Base-by-base conservation (phyloP, 2,329 filamentous ascomycete species). In the Teratosphaeria epicoccoides region DNA sequence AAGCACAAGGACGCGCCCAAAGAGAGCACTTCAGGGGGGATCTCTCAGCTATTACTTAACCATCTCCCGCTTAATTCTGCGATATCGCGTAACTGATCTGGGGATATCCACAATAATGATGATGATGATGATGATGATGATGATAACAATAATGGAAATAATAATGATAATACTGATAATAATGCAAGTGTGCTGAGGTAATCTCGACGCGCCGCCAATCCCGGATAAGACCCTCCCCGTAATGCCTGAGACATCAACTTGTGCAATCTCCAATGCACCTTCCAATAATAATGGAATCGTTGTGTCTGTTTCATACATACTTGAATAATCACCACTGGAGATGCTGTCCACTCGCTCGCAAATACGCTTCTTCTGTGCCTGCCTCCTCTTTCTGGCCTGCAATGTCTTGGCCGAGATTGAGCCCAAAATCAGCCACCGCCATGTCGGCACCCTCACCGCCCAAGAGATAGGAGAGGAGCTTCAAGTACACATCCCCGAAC, bases 381-480 rank as follows among this genome's bases (percentile, higher is more conserved):
- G 44, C 25, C 23, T 60, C 23, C 48, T 52, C 4, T 52, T 57
- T 20, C 43, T 60, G 22, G 57, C 51, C 4, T 58, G 50, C 37
- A 53, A 46, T n/a, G 55, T 54, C 17, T 37, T 56, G 23, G 61
- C 60, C 3, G 56, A 63, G 43, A 43, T 55, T 28, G 49, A 55
- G 25, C 52, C 57, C 24, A 59, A 59, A 47, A 51, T 52, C 46
- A 55, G 47, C 24, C 47, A 53, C 12, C 23, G 20, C 24, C 50
- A 61, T 53, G 63, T 73, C 20, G 69, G 62, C 22, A 63, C 69
- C 33, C 65, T 87, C 33, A 64, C 61, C 49, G 64, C 63, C 2
- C 77, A 81, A 20, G 79, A 86, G 67, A 79, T 94, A 45, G 85
- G 89, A 60, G 81, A 84, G 59, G 77, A 84, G 70, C 75, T 94